Evolutionary conservation across 106 monocot genomes (phyloP).

Genomic region (Chionographis japonica): DNA sequence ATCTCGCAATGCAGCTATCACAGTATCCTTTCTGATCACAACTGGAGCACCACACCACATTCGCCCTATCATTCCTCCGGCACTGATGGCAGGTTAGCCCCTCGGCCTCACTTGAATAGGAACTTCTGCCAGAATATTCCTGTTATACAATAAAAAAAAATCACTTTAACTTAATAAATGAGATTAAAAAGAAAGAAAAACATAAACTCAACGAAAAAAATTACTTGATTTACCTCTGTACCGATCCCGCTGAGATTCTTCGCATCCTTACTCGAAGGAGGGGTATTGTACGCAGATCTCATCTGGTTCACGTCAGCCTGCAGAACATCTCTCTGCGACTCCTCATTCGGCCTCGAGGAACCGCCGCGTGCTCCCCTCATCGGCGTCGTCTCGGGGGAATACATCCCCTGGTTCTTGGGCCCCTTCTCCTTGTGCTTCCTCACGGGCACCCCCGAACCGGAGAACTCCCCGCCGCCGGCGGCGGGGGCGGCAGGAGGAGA

Average conservation of each 20-base stretch:
- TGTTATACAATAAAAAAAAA: constrained; percentile 10
- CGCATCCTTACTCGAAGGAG: constrained; percentile 21
- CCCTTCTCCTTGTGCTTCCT: constrained; percentile 45
- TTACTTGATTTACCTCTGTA: constrained; percentile 29
- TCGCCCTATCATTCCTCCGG: constrained; percentile 43
- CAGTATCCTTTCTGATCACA: constrained; percentile 86
- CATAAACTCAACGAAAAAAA: background rate
- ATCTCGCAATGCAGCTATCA: constrained; percentile 55
- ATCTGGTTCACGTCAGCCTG: constrained; percentile 17
- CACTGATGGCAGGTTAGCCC: constrained; percentile 85
- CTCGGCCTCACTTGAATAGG: constrained; percentile 39
- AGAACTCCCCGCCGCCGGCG: constrained; percentile 14
- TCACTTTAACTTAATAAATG: background rate
- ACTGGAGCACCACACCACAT: constrained; percentile 58
- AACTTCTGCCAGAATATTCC: constrained; percentile 45
- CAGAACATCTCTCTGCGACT: constrained; percentile 12
- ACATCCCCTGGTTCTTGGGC: constrained; percentile 18
- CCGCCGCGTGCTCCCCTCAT: constrained; percentile 8
- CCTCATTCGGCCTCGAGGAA: constrained; percentile 1
- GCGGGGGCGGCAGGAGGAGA: constrained; percentile 15
- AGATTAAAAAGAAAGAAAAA: background rate
- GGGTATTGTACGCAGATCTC: constrained; percentile 5
- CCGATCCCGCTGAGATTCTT: constrained; percentile 23
- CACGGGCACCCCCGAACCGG: constrained; percentile 9
- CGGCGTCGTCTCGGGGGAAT: constrained; percentile 8